Evolutionary conservation across 2,329 filamentous ascomycete genomes (phyloP).

Genomic region (Zymoseptoria passerinii): DNA sequence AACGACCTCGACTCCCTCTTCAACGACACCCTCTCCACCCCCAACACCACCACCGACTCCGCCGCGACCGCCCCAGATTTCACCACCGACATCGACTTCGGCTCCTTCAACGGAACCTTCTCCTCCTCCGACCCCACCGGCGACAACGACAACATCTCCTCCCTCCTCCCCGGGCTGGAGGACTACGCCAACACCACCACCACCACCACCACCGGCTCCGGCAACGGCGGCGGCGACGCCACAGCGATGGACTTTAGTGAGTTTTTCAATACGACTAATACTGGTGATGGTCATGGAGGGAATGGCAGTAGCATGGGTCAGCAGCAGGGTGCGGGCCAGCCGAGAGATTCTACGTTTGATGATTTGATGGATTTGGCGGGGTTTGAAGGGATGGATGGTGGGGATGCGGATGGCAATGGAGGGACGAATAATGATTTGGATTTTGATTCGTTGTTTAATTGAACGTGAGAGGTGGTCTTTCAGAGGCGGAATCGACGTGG

Average conservation of each 20-base stretch:
- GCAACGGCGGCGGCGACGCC: constrained; percentile 9
- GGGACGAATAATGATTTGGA: constrained; percentile 9
- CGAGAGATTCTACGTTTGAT: constrained; percentile 26
- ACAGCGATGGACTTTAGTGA: constrained; percentile 22
- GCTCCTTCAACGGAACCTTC: constrained; percentile 18
- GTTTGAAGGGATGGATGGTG: constrained; percentile 22
- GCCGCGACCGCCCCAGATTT: constrained; percentile 15
- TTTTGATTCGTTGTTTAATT: constrained; percentile 18
- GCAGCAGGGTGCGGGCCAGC: constrained; percentile 12
- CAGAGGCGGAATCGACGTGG: no score
- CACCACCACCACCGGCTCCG: constrained; percentile 6
- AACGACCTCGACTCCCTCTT: constrained; percentile 31
- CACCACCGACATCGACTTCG: constrained; percentile 29
- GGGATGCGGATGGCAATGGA: constrained; percentile 17
- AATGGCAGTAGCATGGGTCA: constrained; percentile 9
- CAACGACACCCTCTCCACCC: constrained; percentile 21
- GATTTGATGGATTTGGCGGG: constrained; percentile 30
- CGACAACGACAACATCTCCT: constrained; percentile 28
- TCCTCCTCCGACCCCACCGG: constrained; percentile 17
- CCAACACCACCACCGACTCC: constrained; percentile 5
- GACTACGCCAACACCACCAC: constrained; percentile 32
- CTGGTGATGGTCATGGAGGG: constrained; percentile 3
- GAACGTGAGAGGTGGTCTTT: not conserved
- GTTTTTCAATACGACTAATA: constrained; percentile 16
- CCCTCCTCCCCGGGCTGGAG: constrained; percentile 35